Conservation (phyloP, 805 yeast genomes). For the Starmerella roubikii region DNA sequence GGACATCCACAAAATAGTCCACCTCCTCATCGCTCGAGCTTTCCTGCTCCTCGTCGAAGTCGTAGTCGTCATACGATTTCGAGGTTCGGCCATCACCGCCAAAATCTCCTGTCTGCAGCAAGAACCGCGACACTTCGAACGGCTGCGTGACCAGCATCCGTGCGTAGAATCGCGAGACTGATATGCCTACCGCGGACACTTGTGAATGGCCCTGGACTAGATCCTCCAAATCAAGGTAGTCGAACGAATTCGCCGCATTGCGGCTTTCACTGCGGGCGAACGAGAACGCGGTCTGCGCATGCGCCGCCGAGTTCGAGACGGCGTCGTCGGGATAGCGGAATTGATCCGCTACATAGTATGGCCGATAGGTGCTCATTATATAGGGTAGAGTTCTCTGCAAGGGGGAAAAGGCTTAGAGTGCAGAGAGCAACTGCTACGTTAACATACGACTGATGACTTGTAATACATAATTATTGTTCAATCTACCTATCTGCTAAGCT, state of each 20-base stretch:
- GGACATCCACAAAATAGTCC: constrained; percentile 30
- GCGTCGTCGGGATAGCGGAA: constrained; percentile 35
- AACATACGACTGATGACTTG: too few species aligned
- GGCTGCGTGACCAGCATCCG: constrained; percentile 70
- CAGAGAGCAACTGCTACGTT: too few species aligned
- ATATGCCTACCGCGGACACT: constrained; percentile 43
- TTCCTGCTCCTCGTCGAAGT: constrained; percentile 13
- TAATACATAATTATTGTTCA: too few species aligned
- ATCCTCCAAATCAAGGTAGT: constrained; percentile 21
- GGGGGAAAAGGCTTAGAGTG: too few species aligned
- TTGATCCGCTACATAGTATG: constrained; percentile 55
- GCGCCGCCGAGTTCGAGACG: neutral
- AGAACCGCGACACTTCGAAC: constrained; percentile 64
- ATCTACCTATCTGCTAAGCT: constrained; percentile 14
- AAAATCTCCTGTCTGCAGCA: constrained; percentile 62
- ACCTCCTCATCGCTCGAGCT: constrained; percentile 26
- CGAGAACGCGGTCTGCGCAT: neutral
- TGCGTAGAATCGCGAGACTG: constrained; percentile 54
- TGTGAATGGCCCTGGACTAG: constrained; percentile 33
- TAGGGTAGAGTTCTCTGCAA: too few species aligned
- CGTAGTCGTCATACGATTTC: constrained; percentile 11
- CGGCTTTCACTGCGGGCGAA: neutral
- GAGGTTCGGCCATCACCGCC: constrained; percentile 3
- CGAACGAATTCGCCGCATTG: constrained; percentile 13
- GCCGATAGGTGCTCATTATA: constrained; percentile 31